phyloP scores from a whole-genome alignment of 2,329 filamentous ascomycete species.

The Cercospora berteroae region DNA sequence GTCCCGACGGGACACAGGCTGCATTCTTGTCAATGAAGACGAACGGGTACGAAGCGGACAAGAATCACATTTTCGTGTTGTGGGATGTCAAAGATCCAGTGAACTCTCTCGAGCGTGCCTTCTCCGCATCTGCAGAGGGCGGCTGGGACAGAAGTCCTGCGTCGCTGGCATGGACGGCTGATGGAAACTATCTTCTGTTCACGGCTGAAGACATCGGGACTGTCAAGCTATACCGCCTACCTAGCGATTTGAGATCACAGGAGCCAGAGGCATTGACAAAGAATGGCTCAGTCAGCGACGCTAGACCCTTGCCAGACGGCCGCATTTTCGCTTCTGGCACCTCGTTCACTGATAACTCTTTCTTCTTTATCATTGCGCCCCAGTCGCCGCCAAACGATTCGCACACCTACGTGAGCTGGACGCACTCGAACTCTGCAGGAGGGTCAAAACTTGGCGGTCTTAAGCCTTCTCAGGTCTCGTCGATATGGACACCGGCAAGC shows the following conservation, averaged over 20 bases:
- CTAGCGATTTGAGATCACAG: slow-evolving; percentile 28
- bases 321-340: slow-evolving; percentile 64
- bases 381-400: slow-evolving; percentile 41
- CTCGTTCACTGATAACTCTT: slow-evolving; percentile 69
- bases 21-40: slow-evolving; percentile 78
- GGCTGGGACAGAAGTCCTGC: slow-evolving; percentile 56
- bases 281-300: slow-evolving; percentile 55
- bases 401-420: slow-evolving; percentile 25
- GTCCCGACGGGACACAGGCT: slow-evolving; percentile 66
- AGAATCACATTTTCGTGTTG: slow-evolving; percentile 64
- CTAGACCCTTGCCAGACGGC: slow-evolving; percentile 52
- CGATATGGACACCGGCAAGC: slow-evolving; percentile 68
- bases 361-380: slow-evolving; percentile 62
- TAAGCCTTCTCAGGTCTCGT: slow-evolving; percentile 60
- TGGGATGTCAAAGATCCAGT: slow-evolving; percentile 50
- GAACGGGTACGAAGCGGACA: slow-evolving; percentile 78
- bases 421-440: slow-evolving; percentile 59
- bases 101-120: slow-evolving; percentile 4
- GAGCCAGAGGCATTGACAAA: slow-evolving; percentile 49
- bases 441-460: slow-evolving; percentile 65
- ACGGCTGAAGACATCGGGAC: slow-evolving; percentile 69
- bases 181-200: slow-evolving; percentile 66
- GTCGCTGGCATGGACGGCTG: slow-evolving; percentile 50
- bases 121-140: slow-evolving; percentile 8
- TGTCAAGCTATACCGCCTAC: slow-evolving; percentile 54